phyloP scores from a whole-genome alignment of 2,329 filamentous ascomycete species.

The Cytospora leucostoma region DNA sequence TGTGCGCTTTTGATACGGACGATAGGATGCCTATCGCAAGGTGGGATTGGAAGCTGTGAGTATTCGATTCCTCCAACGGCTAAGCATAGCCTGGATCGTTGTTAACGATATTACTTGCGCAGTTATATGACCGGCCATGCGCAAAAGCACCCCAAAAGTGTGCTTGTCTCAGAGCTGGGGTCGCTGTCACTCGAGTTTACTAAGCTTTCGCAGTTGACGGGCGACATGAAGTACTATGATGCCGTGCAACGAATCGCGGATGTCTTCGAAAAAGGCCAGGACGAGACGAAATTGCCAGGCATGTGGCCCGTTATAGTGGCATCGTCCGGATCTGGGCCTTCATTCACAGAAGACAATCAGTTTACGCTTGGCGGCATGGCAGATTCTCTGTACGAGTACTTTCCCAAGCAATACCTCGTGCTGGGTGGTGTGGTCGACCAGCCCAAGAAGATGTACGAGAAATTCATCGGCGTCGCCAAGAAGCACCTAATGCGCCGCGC shows the following conservation, averaged over 20 bases:
- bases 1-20: conserved; percentile 67
- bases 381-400: conserved; percentile 65
- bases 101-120: conserved; percentile 6
- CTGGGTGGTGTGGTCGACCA: conserved; percentile 60
- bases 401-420: conserved; percentile 66
- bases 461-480: conserved; percentile 39
- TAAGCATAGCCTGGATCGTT: neutral
- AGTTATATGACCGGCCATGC: conserved; percentile 47
- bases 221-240: conserved; percentile 62
- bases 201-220: conserved; percentile 63
- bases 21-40: conserved; percentile 65
- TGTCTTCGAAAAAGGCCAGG: conserved; percentile 55
- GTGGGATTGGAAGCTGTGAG: conserved; percentile 54
- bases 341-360: conserved; percentile 56
- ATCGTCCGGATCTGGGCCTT: conserved; percentile 47
- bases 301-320: conserved; percentile 63
- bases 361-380: conserved; percentile 59
- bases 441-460: conserved; percentile 36
- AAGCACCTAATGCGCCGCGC: conserved; percentile 44
- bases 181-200: conserved; percentile 65
- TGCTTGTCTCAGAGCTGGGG: conserved; percentile 54
- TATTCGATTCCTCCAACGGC: conserved; percentile 27
- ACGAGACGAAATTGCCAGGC: conserved; percentile 57
- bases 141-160: conserved; percentile 47
- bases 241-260: conserved; percentile 60